A percentile compares a stretch with the other conserved stretches of the same genome.
phyloP scores from a whole-genome alignment of 2,329 filamentous ascomycete genomes.

The Myriosclerotinia duriaeana region DNA sequence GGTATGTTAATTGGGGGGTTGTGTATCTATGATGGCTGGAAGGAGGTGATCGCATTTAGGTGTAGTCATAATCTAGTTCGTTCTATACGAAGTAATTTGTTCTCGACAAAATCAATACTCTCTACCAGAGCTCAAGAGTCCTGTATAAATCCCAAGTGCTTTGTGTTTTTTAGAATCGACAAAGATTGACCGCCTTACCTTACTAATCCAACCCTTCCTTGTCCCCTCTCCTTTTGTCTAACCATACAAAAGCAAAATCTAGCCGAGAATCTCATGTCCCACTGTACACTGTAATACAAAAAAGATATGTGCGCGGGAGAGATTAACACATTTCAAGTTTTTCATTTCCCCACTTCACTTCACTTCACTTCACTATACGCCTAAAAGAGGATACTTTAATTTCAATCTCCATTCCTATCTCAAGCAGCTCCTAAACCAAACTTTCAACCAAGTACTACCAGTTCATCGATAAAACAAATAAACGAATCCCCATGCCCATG shows the following conservation, averaged over 20 bases:
- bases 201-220: too few relatives aligned
- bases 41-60: background rate
- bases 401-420: background rate
- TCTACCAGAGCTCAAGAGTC: background rate
- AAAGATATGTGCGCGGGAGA: too few relatives aligned
- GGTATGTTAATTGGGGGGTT: background rate
- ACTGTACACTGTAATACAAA: too few relatives aligned
- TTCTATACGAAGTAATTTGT: slow-evolving; percentile 12
- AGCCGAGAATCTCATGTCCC: too few relatives aligned
- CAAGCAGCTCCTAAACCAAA: too few relatives aligned
- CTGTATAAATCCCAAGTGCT: background rate
- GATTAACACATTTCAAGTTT: too few relatives aligned
- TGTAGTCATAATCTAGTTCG: slow-evolving; percentile 10
- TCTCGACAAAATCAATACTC: slow-evolving; percentile 1
- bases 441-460: too few relatives aligned
- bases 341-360: too few relatives aligned
- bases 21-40: slow-evolving; percentile 1
- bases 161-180: background rate
- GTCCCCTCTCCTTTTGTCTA: too few relatives aligned
- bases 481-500: too few relatives aligned
- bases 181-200: background rate
- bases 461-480: too few relatives aligned
- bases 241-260: background rate
- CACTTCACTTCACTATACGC: background rate
- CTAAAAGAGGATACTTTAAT: background rate